A percentile compares a stretch with the other conserved stretches of the same genome.
Conservation (phyloP, 2,329 filamentous ascomycete genomes). For the Fusarium sarcochroum region DNA sequence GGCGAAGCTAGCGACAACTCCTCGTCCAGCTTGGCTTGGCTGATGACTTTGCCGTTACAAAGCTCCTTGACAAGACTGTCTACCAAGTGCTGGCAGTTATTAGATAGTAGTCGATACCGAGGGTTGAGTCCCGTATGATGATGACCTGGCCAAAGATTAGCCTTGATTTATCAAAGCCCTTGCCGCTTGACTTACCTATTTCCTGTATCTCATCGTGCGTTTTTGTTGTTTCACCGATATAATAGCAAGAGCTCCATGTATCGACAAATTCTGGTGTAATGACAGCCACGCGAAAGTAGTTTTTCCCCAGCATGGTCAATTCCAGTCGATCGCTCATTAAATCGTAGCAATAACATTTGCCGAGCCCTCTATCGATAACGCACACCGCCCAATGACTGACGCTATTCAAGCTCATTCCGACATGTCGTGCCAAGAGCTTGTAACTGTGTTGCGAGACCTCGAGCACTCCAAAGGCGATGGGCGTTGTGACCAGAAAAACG, state of each 20-base stretch:
- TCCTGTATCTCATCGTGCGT: constrained; percentile 43
- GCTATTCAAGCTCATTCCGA: constrained; percentile 46
- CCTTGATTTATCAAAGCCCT: rapidly evolving
- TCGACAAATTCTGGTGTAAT: constrained; percentile 43
- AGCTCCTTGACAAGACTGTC: constrained; percentile 46
- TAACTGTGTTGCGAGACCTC: constrained; percentile 45
- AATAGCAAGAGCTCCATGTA: constrained; percentile 48
- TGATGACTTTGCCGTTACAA: constrained; percentile 47
- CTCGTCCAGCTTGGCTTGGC: constrained; percentile 44
- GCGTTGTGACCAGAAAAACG: constrained; percentile 44
- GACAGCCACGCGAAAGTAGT: constrained; percentile 42
- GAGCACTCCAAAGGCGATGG: constrained; percentile 41
- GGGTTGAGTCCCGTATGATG: constrained; percentile 37
- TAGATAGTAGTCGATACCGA: constrained; percentile 38
- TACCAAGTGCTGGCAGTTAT: constrained; percentile 46
- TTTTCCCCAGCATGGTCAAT: constrained; percentile 41
- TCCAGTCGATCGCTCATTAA: constrained; percentile 48
- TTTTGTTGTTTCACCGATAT: constrained; percentile 48
- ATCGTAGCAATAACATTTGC: constrained; percentile 44
- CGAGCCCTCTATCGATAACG: constrained; percentile 43
- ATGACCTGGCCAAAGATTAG: constrained; percentile 25
- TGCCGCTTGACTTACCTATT: constrained; percentile 22
- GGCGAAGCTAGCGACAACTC: constrained; percentile 38
- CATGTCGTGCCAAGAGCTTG: constrained; percentile 39
- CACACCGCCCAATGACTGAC: constrained; percentile 48